These are phyloP conservation scores for Trichoderma sp. DNA, from an alignment of 2,329 filamentous ascomycete species.

Conservation along the genomic window DNA sequence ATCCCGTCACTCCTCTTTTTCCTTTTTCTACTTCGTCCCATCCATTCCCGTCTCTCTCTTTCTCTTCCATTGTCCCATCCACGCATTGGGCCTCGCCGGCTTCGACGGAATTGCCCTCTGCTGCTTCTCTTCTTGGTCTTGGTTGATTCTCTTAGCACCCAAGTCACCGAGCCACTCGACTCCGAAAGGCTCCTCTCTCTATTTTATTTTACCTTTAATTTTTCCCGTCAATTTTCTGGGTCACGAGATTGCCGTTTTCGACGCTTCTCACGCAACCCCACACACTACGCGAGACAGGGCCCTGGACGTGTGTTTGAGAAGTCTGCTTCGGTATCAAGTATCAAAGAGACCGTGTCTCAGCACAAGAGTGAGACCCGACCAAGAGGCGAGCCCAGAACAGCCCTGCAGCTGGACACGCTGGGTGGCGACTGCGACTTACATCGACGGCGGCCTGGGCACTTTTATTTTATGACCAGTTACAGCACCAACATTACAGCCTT, in stretches of 20 bases:
- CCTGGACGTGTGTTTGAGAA: slow-evolving; percentile 10
- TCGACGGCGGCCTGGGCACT: background rate
- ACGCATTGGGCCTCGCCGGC: slow-evolving; percentile 6
- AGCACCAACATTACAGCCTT: slow-evolving; percentile 1
- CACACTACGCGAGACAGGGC: slow-evolving; percentile 5
- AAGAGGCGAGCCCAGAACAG: slow-evolving; percentile 1
- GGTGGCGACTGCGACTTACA: slow-evolving; percentile 13
- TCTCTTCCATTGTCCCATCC: background rate
- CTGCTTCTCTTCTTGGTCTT: background rate
- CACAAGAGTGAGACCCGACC: slow-evolving; percentile 10
- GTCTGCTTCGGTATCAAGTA: background rate
- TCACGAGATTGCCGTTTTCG: slow-evolving; percentile 16
- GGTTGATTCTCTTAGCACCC: background rate
- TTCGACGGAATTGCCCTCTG: slow-evolving; percentile 3
- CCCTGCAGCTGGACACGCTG: slow-evolving; percentile 1
- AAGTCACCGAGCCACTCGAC: background rate
- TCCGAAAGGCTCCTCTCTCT: background rate
- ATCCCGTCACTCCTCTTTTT: slow-evolving; percentile 14
- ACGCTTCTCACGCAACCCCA: slow-evolving; percentile 2
- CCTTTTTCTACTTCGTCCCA: slow-evolving; percentile 6
- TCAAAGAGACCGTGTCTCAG: slow-evolving; percentile 7
- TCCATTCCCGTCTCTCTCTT: background rate
- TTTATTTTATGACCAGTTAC: background rate
- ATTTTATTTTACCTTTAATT: background rate
- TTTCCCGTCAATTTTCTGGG: background rate